Conservation (phyloP, 1,284 basidiomycete genomes). For the Pholiota adiposa region DNA sequence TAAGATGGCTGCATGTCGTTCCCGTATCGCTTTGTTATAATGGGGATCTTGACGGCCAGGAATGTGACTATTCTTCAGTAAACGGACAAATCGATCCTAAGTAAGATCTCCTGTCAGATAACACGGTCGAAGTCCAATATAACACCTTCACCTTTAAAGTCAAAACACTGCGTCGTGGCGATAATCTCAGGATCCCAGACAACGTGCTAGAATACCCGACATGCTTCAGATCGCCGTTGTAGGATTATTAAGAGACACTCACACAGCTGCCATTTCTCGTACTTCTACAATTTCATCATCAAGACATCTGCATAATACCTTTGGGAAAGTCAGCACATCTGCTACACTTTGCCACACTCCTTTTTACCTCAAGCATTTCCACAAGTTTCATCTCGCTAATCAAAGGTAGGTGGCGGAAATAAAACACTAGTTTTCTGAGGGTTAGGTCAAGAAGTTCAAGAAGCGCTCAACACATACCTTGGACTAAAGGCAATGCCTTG, state of each 20-base stretch:
- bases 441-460: neutral
- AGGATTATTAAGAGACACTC: constrained; percentile 30
- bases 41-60: constrained; percentile 57
- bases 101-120: neutral
- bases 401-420: constrained; percentile 72
- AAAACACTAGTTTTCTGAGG: constrained; percentile 55
- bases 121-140: neutral
- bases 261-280: constrained; percentile 77
- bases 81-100: constrained; percentile 70
- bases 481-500: constrained; percentile 77
- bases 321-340: constrained; percentile 8
- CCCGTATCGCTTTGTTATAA: constrained; percentile 68
- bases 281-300: constrained; percentile 80
- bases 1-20: constrained; percentile 79
- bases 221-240: constrained; percentile 3
- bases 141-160: constrained; percentile 57
- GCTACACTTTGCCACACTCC: neutral
- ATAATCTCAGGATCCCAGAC: constrained; percentile 80
- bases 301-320: constrained; percentile 72
- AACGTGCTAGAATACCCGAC: constrained; percentile 56
- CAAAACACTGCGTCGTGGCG: constrained; percentile 75
- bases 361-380: constrained; percentile 65
- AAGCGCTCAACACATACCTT: constrained; percentile 45
- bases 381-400: constrained; percentile 66
- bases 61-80: constrained; percentile 63